These are phyloP conservation scores for Discostella stelligeroides DNA, from an alignment of 108 stramenopile genomes.

Conservation along the genomic window DNA sequence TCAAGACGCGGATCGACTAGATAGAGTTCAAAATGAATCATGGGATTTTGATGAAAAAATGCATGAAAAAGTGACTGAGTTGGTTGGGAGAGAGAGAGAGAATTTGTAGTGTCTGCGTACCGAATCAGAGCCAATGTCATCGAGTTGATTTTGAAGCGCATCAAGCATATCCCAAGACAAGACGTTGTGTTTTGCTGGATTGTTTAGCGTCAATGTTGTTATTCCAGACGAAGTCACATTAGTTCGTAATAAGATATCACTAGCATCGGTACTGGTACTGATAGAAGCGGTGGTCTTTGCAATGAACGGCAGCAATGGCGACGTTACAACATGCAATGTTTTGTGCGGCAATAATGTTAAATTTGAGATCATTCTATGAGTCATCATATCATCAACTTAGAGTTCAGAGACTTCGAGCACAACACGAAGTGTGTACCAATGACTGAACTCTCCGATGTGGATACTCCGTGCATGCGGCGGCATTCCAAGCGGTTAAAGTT, in stretches of 20 bases:
- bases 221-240: slow-evolving; percentile 28
- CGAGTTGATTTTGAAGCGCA: slow-evolving; percentile 40
- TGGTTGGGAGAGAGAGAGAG: not conserved
- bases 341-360: no score
- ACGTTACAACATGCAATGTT: not conserved
- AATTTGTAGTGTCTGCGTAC: slow-evolving; percentile 8
- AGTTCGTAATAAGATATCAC: slow-evolving; percentile 11
- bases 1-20: slow-evolving; percentile 38
- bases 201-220: slow-evolving; percentile 50
- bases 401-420: no score
- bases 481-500: no score
- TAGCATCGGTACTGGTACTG: not conserved
- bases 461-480: no score
- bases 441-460: no score
- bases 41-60: slow-evolving; percentile 13
- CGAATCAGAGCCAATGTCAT: slow-evolving; percentile 35
- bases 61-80: not conserved
- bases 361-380: no score
- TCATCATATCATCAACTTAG: no score
- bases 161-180: slow-evolving; percentile 50
- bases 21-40: not conserved
- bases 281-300: not conserved
- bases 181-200: slow-evolving; percentile 49
- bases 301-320: not conserved
- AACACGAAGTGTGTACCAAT: no score